Percentiles rank a stretch among this genome's conserved stretches.
Evolutionary conservation across 2,329 filamentous ascomycete genomes (phyloP).

Genomic region (Neonectria magnoliae): DNA sequence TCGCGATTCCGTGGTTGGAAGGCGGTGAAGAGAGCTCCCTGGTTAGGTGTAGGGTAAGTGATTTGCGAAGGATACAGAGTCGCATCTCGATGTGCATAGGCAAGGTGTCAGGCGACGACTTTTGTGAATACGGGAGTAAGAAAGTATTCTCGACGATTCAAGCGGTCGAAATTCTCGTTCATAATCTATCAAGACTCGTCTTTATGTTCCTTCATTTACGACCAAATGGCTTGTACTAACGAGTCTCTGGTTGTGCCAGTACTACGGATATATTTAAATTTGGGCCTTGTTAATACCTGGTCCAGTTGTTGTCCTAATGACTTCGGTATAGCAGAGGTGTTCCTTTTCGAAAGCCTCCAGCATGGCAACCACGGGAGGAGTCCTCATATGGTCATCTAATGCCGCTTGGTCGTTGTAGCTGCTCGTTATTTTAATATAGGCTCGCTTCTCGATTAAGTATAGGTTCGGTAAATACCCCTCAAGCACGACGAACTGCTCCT

Average conservation of each 20-base stretch:
- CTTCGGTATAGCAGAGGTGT: constrained; percentile 26
- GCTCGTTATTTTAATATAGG: not conserved
- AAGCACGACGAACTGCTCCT: constrained; percentile 39
- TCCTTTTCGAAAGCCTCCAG: constrained; percentile 34
- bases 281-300: constrained; percentile 25
- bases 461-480: constrained; percentile 35
- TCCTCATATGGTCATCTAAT: constrained; percentile 35
- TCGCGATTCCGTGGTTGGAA: constrained; percentile 22
- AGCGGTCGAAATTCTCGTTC: not conserved
- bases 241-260: too few relatives aligned
- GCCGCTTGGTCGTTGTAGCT: constrained; percentile 40
- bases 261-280: not conserved
- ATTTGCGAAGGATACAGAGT: not conserved
- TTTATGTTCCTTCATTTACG: not conserved
- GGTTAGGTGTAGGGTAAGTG: not conserved
- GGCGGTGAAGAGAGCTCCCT: constrained; percentile 33
- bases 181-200: not conserved
- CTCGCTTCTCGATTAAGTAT: not conserved
- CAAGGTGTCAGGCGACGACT: not conserved
- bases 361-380: constrained; percentile 32
- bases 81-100: not conserved
- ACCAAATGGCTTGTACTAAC: not conserved
- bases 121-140: too few relatives aligned
- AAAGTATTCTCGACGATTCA: too few relatives aligned
- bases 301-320: constrained; percentile 33